phyloP scores from a whole-genome alignment of 1,284 basidiomycete species.

The Takashimella tepidaria region DNA sequence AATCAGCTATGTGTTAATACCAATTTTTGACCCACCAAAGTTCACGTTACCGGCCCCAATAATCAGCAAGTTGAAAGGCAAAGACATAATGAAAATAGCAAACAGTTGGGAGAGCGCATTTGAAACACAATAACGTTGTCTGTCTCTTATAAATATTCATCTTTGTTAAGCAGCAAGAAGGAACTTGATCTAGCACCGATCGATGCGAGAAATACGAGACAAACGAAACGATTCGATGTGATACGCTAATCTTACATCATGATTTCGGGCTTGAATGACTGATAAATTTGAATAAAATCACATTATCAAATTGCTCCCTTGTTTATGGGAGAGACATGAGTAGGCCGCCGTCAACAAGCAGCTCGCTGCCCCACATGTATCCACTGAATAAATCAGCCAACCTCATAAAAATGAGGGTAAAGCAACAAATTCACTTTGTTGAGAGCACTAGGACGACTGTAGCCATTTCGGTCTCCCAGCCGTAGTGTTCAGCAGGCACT shows the following conservation, averaged over 20 bases:
- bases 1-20: neutral
- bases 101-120: too few species aligned
- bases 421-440: neutral
- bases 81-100: neutral
- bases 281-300: too few species aligned
- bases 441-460: neutral
- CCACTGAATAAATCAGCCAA: neutral
- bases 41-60: neutral
- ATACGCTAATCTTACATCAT: too few species aligned
- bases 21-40: neutral
- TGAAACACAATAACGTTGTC: too few species aligned
- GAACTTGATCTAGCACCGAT: too few species aligned
- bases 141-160: too few species aligned
- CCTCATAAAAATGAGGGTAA: too few species aligned
- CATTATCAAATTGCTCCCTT: too few species aligned
- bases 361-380: neutral
- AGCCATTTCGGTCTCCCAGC: neutral
- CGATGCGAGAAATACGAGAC: too few species aligned
- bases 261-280: too few species aligned
- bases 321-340: neutral
- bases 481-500: conserved; percentile 3
- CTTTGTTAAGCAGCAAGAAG: too few species aligned
- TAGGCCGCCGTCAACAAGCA: neutral
- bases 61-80: neutral
- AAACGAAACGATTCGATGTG: too few species aligned